A percentile compares a stretch with the other conserved stretches of the same genome.
Evolutionary conservation across 2,329 filamentous ascomycete species (phyloP).

Genomic region (Hypoxylon sp.): DNA sequence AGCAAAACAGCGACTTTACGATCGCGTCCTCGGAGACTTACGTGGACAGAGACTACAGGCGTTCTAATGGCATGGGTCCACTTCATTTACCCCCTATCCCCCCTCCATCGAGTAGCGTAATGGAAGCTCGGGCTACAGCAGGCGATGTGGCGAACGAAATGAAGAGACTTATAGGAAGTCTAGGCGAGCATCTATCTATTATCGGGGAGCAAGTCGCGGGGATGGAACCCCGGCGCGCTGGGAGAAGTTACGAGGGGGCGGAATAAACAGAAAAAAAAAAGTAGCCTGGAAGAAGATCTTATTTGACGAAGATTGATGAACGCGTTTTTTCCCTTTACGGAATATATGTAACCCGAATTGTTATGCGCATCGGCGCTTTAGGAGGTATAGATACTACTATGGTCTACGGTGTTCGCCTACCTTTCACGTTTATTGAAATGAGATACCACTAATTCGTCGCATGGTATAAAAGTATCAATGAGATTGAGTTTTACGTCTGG

Average conservation of each 20-base stretch:
- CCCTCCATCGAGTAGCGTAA: constrained; percentile 66
- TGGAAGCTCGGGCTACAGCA: constrained; percentile 68
- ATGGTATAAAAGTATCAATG: constrained; percentile 8
- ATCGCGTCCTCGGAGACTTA: constrained; percentile 37
- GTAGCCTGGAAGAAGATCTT: background rate
- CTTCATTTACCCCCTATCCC: constrained; percentile 58
- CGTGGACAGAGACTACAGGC: constrained; percentile 26
- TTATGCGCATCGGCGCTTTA: background rate
- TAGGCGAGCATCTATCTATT: constrained; percentile 64
- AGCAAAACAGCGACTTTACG: constrained; percentile 34
- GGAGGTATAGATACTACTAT: background rate
- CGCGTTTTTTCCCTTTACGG: background rate
- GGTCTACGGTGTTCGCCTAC: background rate
- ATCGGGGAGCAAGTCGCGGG: constrained; percentile 63
- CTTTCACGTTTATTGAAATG: constrained; percentile 2
- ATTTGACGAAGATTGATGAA: background rate
- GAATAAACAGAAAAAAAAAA: constrained; percentile 13
- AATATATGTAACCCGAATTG: background rate
- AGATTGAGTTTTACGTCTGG: constrained; percentile 2
- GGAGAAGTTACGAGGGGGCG: constrained; percentile 35
- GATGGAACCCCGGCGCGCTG: constrained; percentile 55
- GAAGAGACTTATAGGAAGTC: constrained; percentile 65
- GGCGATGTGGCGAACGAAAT: constrained; percentile 68
- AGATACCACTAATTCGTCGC: constrained; percentile 23
- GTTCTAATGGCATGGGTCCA: background rate